These are phyloP conservation scores for Gracilaria gracilis DNA, from an alignment of 23 red algal genomes.

Conservation along the genomic window DNA sequence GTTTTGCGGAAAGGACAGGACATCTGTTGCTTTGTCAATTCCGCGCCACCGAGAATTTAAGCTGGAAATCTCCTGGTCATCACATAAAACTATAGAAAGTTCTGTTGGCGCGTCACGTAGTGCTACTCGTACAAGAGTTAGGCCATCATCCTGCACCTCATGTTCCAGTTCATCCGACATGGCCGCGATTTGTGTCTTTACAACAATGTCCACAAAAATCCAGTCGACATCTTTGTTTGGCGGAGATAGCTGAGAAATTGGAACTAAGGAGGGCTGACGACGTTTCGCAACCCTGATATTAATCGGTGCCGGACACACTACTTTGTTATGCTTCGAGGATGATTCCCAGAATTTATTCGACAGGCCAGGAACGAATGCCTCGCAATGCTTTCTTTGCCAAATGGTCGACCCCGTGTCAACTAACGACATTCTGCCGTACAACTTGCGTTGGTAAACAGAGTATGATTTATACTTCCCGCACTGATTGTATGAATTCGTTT, in stretches of 20 bases:
- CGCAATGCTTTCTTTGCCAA: background rate
- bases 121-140: conserved; percentile 18
- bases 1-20: conserved; percentile 85
- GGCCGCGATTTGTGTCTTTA: background rate
- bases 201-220: conserved; percentile 43
- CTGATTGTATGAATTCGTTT: background rate
- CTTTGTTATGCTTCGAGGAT: background rate
- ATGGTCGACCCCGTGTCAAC: background rate
- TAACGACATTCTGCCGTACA: background rate
- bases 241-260: background rate
- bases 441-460: background rate
- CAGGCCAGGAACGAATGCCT: background rate
- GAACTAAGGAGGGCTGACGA: background rate
- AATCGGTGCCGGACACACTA: background rate
- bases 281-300: background rate
- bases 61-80: conserved; percentile 62
- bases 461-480: too few relatives aligned
- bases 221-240: conserved; percentile 54
- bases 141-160: conserved; percentile 39
- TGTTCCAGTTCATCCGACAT: conserved; percentile 15
- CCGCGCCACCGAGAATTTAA: conserved; percentile 86
- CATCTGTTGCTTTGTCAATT: conserved; percentile 85
- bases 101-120: conserved; percentile 54
- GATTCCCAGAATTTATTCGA: background rate
- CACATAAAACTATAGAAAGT: conserved; percentile 75